phyloP scores from a whole-genome alignment of 805 yeast genomes.

The Sugiyamaella floridensis region DNA sequence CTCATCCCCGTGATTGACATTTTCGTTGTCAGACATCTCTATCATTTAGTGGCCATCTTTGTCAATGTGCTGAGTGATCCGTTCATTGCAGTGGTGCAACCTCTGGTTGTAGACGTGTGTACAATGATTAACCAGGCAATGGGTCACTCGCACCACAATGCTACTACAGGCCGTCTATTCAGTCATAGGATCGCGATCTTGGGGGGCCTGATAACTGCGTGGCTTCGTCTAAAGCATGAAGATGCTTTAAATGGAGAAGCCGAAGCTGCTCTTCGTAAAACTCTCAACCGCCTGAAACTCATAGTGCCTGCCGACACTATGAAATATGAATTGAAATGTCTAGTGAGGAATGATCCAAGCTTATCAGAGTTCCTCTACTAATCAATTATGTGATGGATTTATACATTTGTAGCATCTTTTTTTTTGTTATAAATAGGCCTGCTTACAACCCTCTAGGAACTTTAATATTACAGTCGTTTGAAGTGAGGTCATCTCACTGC shows the following conservation, averaged over 20 bases:
- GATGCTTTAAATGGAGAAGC: not conserved
- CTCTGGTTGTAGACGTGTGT: slow-evolving; percentile 15
- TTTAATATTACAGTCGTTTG: slow-evolving; percentile 2
- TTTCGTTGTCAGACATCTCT: slow-evolving; percentile 21
- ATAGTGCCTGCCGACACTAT: not conserved
- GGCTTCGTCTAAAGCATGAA: slow-evolving; percentile 9
- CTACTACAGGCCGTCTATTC: no score
- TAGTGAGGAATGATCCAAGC: no score
- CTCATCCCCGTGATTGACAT: slow-evolving; percentile 17
- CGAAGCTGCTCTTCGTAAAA: not conserved
- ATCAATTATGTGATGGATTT: no score
- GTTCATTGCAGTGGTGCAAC: slow-evolving; percentile 19
- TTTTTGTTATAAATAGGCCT: not conserved
- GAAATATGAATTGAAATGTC: no score
- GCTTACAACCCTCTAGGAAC: not conserved
- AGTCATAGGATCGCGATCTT: no score
- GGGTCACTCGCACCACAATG: slow-evolving; percentile 11
- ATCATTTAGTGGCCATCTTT: slow-evolving; percentile 19
- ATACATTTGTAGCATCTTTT: no score
- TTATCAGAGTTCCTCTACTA: no score
- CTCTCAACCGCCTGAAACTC: not conserved
- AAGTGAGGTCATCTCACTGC: not conserved
- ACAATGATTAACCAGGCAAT: slow-evolving; percentile 13
- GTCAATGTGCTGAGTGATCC: slow-evolving; percentile 27
- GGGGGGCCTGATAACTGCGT: slow-evolving; percentile 10